Conservation (phyloP, 257 asterid genomes). For the Avicennia marina region DNA sequence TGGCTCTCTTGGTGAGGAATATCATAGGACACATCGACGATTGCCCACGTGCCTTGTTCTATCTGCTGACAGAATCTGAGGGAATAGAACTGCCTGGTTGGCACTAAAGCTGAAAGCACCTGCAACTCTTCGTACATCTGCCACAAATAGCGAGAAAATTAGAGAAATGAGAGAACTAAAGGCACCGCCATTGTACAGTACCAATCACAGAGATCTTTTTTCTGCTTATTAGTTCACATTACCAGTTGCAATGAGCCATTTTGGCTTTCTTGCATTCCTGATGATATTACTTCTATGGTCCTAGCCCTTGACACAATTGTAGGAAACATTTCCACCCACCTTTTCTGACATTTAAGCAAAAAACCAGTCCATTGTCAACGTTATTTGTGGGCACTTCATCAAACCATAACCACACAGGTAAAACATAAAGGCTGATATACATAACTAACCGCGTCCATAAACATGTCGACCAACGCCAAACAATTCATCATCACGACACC, state of each 20-base stretch:
- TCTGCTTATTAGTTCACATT: no score
- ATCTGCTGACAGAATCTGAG: slow-evolving; percentile 80
- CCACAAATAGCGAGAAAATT: no score
- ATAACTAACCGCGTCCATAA: slow-evolving; percentile 67
- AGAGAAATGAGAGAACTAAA: no score
- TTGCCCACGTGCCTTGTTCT: slow-evolving; percentile 81
- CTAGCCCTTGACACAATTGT: slow-evolving; percentile 81
- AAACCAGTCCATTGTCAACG: no score
- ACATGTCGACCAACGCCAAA: slow-evolving; percentile 63
- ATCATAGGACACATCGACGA: slow-evolving; percentile 83
- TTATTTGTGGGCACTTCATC: no score
- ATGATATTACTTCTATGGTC: slow-evolving; percentile 66
- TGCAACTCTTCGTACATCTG: slow-evolving; percentile 93
- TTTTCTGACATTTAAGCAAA: no score
- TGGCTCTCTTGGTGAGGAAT: slow-evolving; percentile 57
- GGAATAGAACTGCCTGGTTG: slow-evolving; percentile 61
- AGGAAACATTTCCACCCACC: slow-evolving; percentile 81
- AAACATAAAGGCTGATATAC: background rate
- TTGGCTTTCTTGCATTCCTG: slow-evolving; percentile 57
- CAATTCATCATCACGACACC: slow-evolving; percentile 83
- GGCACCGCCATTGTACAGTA: no score
- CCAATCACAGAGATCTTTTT: no score
- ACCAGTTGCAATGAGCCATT: slow-evolving; percentile 80
- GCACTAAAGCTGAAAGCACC: slow-evolving; percentile 77
- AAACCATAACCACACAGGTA: no score